Conservation (phyloP, 2,329 filamentous ascomycete species). For the Aspergillus sp. region DNA sequence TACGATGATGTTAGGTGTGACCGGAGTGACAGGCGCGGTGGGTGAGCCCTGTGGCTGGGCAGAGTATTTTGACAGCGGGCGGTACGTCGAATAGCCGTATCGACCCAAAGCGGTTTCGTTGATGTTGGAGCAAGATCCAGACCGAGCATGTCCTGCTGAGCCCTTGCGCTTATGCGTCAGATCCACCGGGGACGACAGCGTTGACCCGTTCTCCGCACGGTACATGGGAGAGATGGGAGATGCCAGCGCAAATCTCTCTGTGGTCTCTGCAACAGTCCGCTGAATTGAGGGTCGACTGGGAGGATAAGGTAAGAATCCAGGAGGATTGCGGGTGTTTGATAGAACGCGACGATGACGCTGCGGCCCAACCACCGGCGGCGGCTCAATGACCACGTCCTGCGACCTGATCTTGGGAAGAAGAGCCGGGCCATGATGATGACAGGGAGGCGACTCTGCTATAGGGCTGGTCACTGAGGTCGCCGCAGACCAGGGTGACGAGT, state of each 20-base stretch:
- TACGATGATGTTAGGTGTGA: conserved; percentile 37
- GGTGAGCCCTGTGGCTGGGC: conserved; percentile 45
- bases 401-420: conserved; percentile 82
- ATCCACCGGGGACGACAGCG: conserved; percentile 65
- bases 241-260: conserved; percentile 43
- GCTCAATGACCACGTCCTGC: conserved; percentile 75
- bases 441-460: conserved; percentile 64
- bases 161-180: conserved; percentile 44
- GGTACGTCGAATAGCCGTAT: conserved; percentile 83
- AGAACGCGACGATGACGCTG: conserved; percentile 58
- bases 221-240: conserved; percentile 45
- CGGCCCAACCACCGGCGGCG: conserved; percentile 47
- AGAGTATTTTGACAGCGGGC: conserved; percentile 64
- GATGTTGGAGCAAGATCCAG: conserved; percentile 66
- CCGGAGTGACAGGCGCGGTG: conserved; percentile 38
- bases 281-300: conserved; percentile 43
- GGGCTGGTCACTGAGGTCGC: conserved; percentile 70
- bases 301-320: conserved; percentile 52
- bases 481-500: conserved; percentile 68
- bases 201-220: conserved; percentile 33
- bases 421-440: conserved; percentile 71
- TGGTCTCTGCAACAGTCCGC: conserved; percentile 47
- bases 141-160: conserved; percentile 51
- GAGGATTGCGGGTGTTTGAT: conserved; percentile 54
- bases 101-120: conserved; percentile 65